Evolutionary conservation across 768 basidiomycete species (phyloP), one percentile per base, ranked within the genome.

Genomic region (Agaricus blazei): DNA sequence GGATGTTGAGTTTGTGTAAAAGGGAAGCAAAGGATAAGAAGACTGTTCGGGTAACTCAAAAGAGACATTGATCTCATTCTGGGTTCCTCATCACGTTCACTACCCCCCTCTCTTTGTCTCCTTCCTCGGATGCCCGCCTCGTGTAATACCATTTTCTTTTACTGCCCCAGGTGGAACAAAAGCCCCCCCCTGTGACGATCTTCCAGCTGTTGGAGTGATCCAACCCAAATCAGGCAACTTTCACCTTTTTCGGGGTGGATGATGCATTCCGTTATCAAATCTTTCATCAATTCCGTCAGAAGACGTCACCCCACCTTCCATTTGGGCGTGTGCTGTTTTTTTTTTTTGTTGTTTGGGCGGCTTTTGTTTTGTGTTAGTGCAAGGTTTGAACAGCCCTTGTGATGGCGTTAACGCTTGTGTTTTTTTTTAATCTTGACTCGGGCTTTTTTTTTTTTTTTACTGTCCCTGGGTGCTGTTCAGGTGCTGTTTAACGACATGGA

Each of bases 291-390:
- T 50, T 27, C 26, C 37, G 49, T 41, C 40, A 41, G 31, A 36
- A 52, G n/a, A 52, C 43, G 51, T 52, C 43, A 52, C 12, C 19
- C 14, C 11, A 14, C 23, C 51, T 52, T 52, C 51, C 43, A 52
- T 52, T 52, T 45, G 28, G 51, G 51, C 43, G 50, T 31, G 27
- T 27, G 19, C 19, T 8, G 14, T 15, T 42, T 11, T n/a, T 42
- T 11, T n/a, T 28, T 50, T 41, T 41, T 5, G 40, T 15, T 41
- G 40, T 27, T 4, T 1, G 19, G 44, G 12, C 19, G 9, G 28
- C 11, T 24, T 46, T 19, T 19, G 19, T 19, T 19, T 19, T 19
- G 19, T 19, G 19, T 19, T 19, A 19, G 19, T 19, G 19, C 19
- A 19, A 19, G 19, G 19, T 19, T 19, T 19, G 19, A 19, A 19